Conservation (phyloP, 169 alveolate species). For the Plasmodium gaboni region DNA sequence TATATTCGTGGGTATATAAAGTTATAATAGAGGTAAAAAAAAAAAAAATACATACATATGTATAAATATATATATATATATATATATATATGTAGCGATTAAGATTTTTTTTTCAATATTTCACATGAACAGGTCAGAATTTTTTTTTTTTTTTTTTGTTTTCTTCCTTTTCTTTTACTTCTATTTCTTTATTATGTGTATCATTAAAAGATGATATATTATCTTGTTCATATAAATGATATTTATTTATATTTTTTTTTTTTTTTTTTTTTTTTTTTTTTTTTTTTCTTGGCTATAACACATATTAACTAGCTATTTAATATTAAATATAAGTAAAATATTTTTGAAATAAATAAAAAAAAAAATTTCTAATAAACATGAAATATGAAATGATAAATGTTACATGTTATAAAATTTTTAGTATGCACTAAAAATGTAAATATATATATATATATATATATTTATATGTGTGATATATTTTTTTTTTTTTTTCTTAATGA, state of each 20-base stretch:
- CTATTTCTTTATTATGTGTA: background rate
- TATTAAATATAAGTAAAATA: background rate
- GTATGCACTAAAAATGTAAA: no score
- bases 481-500: background rate
- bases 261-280: background rate
- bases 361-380: background rate
- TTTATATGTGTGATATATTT: background rate
- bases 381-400: background rate
- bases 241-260: background rate
- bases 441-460: no score
- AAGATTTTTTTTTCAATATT: no score
- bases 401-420: background rate
- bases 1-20: background rate
- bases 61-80: background rate
- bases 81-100: no score
- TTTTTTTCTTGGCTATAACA: background rate
- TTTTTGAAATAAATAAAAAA: background rate
- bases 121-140: no score
- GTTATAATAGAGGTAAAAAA: background rate
- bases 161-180: background rate
- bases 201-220: background rate
- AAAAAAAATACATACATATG: background rate
- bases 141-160: background rate
- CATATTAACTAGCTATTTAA: no score
- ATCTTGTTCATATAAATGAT: background rate